phyloP scores from a whole-genome alignment of 139 green algal species.

The Coccomyxa sp. region DNA sequence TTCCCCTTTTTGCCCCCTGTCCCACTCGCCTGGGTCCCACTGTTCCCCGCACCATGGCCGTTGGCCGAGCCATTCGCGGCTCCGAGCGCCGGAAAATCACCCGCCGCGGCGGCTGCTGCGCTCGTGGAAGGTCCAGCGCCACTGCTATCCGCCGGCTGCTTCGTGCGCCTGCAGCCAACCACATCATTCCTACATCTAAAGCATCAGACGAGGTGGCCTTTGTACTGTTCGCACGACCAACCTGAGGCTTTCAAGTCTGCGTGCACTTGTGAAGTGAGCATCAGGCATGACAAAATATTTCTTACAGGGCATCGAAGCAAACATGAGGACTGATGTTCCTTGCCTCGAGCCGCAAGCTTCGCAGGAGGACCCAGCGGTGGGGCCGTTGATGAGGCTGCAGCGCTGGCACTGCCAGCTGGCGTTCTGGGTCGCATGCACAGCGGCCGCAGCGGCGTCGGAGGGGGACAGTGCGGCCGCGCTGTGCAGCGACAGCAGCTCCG shows the following conservation, averaged over 20 bases:
- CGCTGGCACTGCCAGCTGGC: constrained; percentile 45
- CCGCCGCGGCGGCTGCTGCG: background rate
- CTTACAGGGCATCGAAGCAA: too few species aligned
- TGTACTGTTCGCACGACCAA: too few species aligned
- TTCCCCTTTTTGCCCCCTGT: background rate
- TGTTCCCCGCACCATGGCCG: background rate
- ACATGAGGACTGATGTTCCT: too few species aligned
- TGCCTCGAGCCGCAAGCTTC: constrained; percentile 40
- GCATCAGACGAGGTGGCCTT: too few species aligned
- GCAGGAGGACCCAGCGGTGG: constrained; percentile 22
- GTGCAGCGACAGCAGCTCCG: background rate
- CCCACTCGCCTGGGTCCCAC: background rate
- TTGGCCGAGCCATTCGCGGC: background rate
- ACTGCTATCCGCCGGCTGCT: background rate
- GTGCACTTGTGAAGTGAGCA: too few species aligned
- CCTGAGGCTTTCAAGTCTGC: too few species aligned
- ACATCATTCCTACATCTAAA: too few species aligned
- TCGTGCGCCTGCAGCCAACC: background rate
- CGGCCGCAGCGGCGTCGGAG: constrained; percentile 43
- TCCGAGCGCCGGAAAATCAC: background rate
- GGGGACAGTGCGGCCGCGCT: background rate
- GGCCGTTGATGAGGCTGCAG: constrained; percentile 55
- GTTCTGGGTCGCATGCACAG: constrained; percentile 27
- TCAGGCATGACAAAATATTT: too few species aligned
- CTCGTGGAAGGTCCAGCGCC: background rate